Base-by-base conservation (phyloP, 108 stramenopile species). In the Nitzschia putrida region DNA sequence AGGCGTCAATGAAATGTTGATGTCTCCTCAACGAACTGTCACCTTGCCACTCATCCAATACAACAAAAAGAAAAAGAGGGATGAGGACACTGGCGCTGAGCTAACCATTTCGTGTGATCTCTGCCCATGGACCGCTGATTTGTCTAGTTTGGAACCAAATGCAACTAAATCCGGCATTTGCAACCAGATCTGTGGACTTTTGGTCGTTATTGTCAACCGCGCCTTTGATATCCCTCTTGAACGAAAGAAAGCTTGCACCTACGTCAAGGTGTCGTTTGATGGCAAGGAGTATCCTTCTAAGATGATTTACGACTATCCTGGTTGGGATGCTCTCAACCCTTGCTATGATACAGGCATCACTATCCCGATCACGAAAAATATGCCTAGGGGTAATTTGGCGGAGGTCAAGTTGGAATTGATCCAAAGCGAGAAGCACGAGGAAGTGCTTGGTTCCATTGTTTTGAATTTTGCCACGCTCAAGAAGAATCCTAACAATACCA, bases 251-350 rank as follows among this genome's bases (percentile, higher is more conserved):
- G 82, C 84, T 6, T 73, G 78, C 34, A 67, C 84, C 9, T 80
- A 55, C 59, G 85, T 90, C 43, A 87, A 81, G 60, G 83, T 86
- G 13, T 71, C 53, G 18, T 84, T 51, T 44, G 88, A 76, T 7
- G 54, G 64, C n/a, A 38, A 53, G 53, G 70, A 76, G 45, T 69
- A 74, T 8, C 63, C 78, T 60, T 64, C 24, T 23, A 79, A 73
- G 8, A 66, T 71, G 9, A 69, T 86, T 5, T 63, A 57, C 13
- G 80, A 84, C 65, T 79, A 68, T 71, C 83, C 85, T 7, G 83
- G 81, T 10, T 51, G 66, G 16, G 87, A 88, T 51, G 61, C 83
- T 0, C 69, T 79, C 43, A 89, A 86, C 56, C 88, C 88, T 34
- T 37, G 29, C 2, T 74, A 80, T 51, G 53, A 76, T 7, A 24